These are phyloP conservation scores for Geranium rotundifolium DNA, from an alignment of 345 rosid species.

Conservation along the genomic window DNA sequence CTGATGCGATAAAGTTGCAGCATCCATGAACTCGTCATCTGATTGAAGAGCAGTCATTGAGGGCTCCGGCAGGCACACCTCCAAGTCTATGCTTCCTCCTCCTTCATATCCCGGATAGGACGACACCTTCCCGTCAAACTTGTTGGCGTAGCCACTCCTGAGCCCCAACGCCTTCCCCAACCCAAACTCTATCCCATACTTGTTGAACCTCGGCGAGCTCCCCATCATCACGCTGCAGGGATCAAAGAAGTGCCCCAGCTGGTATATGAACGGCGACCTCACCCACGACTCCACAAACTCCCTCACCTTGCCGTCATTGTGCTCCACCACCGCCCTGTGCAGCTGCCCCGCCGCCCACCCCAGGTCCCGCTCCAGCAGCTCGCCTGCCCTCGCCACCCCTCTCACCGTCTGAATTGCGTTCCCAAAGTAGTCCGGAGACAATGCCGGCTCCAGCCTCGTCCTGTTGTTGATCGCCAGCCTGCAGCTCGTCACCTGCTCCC, in stretches of 20 bases:
- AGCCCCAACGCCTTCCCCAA: slow-evolving; percentile 63
- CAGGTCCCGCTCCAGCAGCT: slow-evolving; percentile 33
- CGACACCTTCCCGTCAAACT: slow-evolving; percentile 62
- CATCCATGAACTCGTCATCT: slow-evolving; percentile 39
- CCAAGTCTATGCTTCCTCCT: slow-evolving; percentile 59
- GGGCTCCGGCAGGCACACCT: slow-evolving; percentile 46
- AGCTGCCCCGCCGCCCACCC: slow-evolving; percentile 65
- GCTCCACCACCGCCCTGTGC: slow-evolving; percentile 39
- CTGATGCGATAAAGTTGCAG: background rate
- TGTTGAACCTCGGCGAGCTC: slow-evolving; percentile 74
- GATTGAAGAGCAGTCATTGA: slow-evolving; percentile 51
- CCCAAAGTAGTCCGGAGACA: slow-evolving; percentile 51
- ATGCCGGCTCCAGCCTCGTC: slow-evolving; percentile 38
- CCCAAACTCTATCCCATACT: slow-evolving; percentile 67
- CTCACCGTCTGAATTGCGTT: slow-evolving; percentile 32
- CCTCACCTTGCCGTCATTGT: slow-evolving; percentile 21
- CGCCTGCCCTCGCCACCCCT: slow-evolving; percentile 36
- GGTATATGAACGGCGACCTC: slow-evolving; percentile 31
- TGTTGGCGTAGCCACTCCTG: slow-evolving; percentile 57
- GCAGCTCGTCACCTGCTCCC: slow-evolving; percentile 33
- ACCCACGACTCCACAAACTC: slow-evolving; percentile 35
- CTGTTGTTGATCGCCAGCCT: slow-evolving; percentile 40
- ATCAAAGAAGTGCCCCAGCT: slow-evolving; percentile 32
- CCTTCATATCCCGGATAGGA: slow-evolving; percentile 60
- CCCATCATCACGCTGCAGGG: slow-evolving; percentile 57